Base-by-base conservation (phyloP, 1,284 basidiomycete species). In the Cryptococcus sp. region DNA sequence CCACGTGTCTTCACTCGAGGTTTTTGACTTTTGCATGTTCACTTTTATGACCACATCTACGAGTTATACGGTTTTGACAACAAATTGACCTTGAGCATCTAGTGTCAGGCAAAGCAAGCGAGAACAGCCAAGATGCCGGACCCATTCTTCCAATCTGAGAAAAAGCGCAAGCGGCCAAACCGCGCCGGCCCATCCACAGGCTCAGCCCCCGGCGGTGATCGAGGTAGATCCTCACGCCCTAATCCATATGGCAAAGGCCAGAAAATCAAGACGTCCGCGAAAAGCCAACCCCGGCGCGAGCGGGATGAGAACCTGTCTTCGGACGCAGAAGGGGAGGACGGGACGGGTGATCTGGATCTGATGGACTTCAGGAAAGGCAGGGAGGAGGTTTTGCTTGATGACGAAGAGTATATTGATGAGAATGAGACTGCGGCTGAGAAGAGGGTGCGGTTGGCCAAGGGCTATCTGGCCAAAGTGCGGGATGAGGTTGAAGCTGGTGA, bases 391-490 rank as follows among this genome's bases (percentile, higher is more conserved):
- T 85, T 85, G 60, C 83, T 82, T 47, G 88, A 86, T 69, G 90
- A 92, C 52, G 91, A 93, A 69, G 87, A 91, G 61, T 61, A 71
- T 47, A 67, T 75, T 8, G 71, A 77, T 65, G 85, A 87, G 61
- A 84, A 88, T 66, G 92, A 99, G 81, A 98, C 94, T 1, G 92
- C 93, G 0, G 93, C 93, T 0, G 88, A 95, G 82, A 98, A 99
- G 78, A 81, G 95, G 58, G 82, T 99, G 13, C 81, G 96, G 58
- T 80, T 99, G 25, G 94, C 95, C 3, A 89, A 92, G 75, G 80
- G 94, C 64, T 98, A 99, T 78, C 80, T 99, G 47, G 87, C 93
- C 59, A 88, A 84, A 58, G 86, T 98, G 17, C 55, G 66, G 49
- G 89, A 90, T 75, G 86, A 89, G 62, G 83, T 83, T 19, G 78